phyloP scores from a whole-genome alignment of 768 basidiomycete species.

The Termitomyces sp. region DNA sequence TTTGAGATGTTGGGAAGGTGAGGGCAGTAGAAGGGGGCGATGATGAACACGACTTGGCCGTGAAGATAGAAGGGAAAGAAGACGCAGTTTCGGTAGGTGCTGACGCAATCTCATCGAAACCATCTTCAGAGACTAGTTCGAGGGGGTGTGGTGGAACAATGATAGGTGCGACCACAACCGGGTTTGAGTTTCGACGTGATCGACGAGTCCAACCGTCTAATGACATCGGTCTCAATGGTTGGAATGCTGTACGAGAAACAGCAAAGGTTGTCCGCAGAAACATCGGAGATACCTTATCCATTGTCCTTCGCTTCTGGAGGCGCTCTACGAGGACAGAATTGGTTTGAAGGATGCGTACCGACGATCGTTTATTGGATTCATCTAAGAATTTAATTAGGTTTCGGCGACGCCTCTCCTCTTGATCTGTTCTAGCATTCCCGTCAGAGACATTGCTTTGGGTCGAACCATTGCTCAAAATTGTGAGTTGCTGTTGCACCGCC shows the following conservation, averaged over 20 bases:
- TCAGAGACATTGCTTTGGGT: slow-evolving; percentile 8
- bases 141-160: not conserved
- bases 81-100: not conserved
- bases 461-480: slow-evolving; percentile 17
- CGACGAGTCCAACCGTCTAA: slow-evolving; percentile 8
- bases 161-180: not conserved
- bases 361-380: slow-evolving; percentile 25
- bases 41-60: slow-evolving; percentile 4
- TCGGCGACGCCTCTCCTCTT: slow-evolving; percentile 19
- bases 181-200: not conserved
- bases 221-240: slow-evolving; percentile 11
- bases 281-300: slow-evolving; percentile 28
- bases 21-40: slow-evolving; percentile 4
- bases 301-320: slow-evolving; percentile 26
- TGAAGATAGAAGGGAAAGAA: slow-evolving; percentile 1
- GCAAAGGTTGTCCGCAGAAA: slow-evolving; percentile 24
- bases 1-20: not conserved
- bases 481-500: slow-evolving; percentile 28
- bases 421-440: slow-evolving; percentile 14
- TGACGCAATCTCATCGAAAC: slow-evolving; percentile 3
- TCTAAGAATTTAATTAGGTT: slow-evolving; percentile 36
- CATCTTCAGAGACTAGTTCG: slow-evolving; percentile 4
- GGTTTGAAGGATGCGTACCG: slow-evolving; percentile 23
- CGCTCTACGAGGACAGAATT: slow-evolving; percentile 20
- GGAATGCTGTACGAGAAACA: slow-evolving; percentile 5